A percentile compares a stretch with the other conserved stretches of the same genome.
Conservation (phyloP, 2,329 filamentous ascomycete genomes). For the Paecilomyces formosus region DNA sequence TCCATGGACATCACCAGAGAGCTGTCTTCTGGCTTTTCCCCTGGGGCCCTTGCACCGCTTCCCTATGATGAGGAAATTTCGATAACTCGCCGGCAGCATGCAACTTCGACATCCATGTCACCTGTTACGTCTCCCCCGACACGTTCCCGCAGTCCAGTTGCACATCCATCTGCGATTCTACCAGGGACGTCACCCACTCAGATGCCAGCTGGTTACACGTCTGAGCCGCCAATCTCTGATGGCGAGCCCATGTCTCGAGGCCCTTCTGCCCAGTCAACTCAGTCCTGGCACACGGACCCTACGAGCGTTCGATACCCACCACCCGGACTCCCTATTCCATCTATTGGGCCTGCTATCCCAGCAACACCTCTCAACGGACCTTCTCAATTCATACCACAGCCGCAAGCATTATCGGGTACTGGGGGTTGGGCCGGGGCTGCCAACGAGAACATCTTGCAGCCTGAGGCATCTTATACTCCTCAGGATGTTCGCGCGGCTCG, state of each 20-base stretch:
- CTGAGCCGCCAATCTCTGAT: not conserved
- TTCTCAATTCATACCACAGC: not conserved
- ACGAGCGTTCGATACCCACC: not conserved
- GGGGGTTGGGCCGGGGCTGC: not conserved
- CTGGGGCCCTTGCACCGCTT: slow-evolving; percentile 14
- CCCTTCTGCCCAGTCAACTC: not conserved
- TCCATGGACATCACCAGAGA: slow-evolving; percentile 10
- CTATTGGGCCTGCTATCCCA: not conserved
- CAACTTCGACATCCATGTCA: slow-evolving; percentile 7
- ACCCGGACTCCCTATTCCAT: not conserved
- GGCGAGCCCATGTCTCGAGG: not conserved
- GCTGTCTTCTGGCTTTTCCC: slow-evolving; percentile 19
- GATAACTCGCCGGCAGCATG: slow-evolving; percentile 18
- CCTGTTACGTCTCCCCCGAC: slow-evolving; percentile 7
- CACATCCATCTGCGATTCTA: not conserved
- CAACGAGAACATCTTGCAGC: not conserved
- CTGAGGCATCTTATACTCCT: not conserved
- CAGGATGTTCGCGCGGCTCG: not conserved
- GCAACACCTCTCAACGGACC: not conserved
- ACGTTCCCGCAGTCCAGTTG: slow-evolving; percentile 6
- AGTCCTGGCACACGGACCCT: not conserved
- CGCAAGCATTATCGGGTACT: not conserved
- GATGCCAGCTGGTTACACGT: not conserved
- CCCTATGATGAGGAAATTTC: slow-evolving; percentile 28
- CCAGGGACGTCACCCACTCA: not conserved